phyloP scores from a whole-genome alignment of 768 basidiomycete genomes.

The Gymnopilus dilepis region DNA sequence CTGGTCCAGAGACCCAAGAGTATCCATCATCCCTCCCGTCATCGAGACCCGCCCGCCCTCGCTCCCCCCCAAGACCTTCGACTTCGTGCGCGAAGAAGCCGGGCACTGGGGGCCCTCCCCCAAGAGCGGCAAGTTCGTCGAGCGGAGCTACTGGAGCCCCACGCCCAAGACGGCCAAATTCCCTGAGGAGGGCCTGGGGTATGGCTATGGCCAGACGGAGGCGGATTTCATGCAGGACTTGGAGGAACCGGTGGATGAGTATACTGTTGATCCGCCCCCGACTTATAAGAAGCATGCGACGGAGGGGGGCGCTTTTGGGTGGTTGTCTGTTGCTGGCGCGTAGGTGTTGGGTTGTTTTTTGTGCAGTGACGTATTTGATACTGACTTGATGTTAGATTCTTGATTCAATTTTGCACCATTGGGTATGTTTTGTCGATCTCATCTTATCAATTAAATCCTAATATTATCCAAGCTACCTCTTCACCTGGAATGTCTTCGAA shows the following conservation, averaged over 20 bases:
- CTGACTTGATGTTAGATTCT: slow-evolving; percentile 35
- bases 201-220: slow-evolving; percentile 18
- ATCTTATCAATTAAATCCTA: background rate
- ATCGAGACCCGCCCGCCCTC: slow-evolving; percentile 11
- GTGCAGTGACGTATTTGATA: background rate
- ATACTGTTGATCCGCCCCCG: slow-evolving; percentile 27
- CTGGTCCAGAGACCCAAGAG: slow-evolving; percentile 23
- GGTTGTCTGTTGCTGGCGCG: slow-evolving; percentile 51
- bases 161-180: slow-evolving; percentile 20
- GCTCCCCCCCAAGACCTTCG: slow-evolving; percentile 23
- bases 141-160: background rate
- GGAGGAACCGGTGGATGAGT: slow-evolving; percentile 5
- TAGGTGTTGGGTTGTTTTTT: slow-evolving; percentile 33
- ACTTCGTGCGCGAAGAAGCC: slow-evolving; percentile 20
- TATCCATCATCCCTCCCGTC: slow-evolving; percentile 27
- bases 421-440: slow-evolving; percentile 37
- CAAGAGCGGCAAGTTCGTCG: slow-evolving; percentile 17
- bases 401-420: slow-evolving; percentile 50
- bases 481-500: slow-evolving; percentile 38
- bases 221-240: slow-evolving; percentile 16
- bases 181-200: slow-evolving; percentile 10
- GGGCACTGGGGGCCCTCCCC: slow-evolving; percentile 11
- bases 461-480: slow-evolving; percentile 28
- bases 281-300: slow-evolving; percentile 27
- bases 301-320: slow-evolving; percentile 48